Evolutionary conservation across 805 yeast species (phyloP).

Genomic region (Lipomyces chichibuensis): DNA sequence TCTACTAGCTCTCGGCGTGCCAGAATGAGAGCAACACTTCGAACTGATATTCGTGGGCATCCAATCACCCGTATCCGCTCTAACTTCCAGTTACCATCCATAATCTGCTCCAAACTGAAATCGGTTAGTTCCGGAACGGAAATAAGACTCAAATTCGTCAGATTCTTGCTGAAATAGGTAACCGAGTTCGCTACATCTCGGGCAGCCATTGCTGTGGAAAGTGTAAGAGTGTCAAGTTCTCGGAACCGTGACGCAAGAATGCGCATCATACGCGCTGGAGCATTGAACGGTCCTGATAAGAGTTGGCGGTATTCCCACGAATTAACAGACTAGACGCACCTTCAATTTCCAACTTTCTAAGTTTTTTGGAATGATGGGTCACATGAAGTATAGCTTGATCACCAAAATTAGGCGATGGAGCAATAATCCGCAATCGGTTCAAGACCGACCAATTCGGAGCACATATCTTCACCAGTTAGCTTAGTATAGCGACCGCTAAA

Average conservation of each 20-base stretch:
- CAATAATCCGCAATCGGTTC: constrained; percentile 1
- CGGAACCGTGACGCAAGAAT: constrained; percentile 5
- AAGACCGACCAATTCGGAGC: neutral
- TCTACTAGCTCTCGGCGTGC: neutral
- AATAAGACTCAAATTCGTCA: neutral
- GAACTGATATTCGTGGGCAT: neutral
- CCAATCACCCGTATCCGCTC: constrained; percentile 3
- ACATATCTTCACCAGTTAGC: neutral
- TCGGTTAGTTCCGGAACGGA: neutral
- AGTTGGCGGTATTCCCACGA: neutral
- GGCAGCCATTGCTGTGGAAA: neutral
- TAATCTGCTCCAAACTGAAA: neutral
- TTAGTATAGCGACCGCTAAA: neutral
- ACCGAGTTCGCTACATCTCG: neutral
- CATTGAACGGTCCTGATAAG: neutral
- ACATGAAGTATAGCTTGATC: neutral
- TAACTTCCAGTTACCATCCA: constrained; percentile 5
- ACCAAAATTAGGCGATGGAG: constrained; percentile 2
- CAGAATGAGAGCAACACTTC: neutral
- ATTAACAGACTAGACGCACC: neutral
- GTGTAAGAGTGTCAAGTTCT: neutral
- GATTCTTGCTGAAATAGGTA: neutral
- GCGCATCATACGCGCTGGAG: constrained; percentile 4
- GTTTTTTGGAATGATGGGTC: constrained; percentile 1
- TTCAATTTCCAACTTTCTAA: constrained; percentile 1